Conservation (phyloP, 345 rosid species). For the Rhodamnia argentea region DNA sequence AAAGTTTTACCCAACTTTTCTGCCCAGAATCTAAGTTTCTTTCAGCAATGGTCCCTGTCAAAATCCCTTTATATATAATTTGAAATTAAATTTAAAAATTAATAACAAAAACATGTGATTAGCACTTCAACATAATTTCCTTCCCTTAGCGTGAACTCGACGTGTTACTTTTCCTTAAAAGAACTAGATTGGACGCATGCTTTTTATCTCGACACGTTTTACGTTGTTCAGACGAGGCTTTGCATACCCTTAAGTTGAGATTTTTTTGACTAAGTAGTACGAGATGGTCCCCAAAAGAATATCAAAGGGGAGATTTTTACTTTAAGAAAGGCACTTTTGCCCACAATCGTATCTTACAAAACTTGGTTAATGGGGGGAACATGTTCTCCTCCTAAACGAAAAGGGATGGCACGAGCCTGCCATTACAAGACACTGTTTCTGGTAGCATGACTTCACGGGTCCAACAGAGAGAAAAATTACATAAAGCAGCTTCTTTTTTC, state of each 20-base stretch:
- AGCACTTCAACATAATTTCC: neutral
- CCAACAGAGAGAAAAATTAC: neutral
- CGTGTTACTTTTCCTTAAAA: neutral
- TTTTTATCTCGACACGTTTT: neutral
- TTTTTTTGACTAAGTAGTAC: neutral
- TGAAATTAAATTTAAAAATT: neutral
- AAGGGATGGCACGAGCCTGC: neutral
- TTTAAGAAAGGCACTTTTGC: neutral
- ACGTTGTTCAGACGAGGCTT: neutral
- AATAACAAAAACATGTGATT: neutral
- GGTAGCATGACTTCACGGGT: neutral
- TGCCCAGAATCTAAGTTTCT: neutral
- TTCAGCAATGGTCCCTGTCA: neutral
- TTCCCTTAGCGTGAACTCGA: neutral
- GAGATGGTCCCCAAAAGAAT: neutral
- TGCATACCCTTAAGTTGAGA: neutral
- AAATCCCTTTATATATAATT: neutral
- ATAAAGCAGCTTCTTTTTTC: neutral
- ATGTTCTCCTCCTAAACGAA: neutral
- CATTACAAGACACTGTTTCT: neutral
- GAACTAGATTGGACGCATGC: neutral
- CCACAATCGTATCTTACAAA: neutral
- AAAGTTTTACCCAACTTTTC: neutral
- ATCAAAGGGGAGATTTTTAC: neutral
- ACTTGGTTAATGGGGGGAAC: neutral